phyloP scores from a whole-genome alignment of 2,329 filamentous ascomycete species.

The Fusarium musae region DNA sequence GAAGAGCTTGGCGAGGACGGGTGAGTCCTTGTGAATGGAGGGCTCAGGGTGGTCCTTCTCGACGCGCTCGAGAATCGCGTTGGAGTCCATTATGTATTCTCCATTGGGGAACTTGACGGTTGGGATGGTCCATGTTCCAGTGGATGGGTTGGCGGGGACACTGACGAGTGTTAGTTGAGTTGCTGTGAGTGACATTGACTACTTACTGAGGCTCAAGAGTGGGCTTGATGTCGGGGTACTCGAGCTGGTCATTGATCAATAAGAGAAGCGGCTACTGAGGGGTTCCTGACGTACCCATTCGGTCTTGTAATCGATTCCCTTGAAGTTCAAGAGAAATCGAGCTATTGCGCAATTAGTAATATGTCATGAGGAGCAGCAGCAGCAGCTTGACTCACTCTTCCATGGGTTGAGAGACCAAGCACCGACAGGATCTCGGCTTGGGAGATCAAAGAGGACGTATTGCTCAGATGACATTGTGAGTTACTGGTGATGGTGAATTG shows the following conservation, averaged over 20 bases:
- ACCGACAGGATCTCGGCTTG: conserved; percentile 59
- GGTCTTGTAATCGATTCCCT: conserved; percentile 73
- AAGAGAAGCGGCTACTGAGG: neutral
- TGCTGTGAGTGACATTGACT: neutral
- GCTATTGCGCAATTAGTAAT: conserved; percentile 54
- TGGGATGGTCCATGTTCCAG: conserved; percentile 55
- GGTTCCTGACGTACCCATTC: conserved; percentile 62
- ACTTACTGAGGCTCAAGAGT: conserved; percentile 65
- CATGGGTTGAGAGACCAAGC: conserved; percentile 77
- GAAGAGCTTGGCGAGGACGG: conserved; percentile 58
- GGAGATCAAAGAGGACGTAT: conserved; percentile 71
- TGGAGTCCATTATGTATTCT: conserved; percentile 72
- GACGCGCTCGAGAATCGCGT: conserved; percentile 66
- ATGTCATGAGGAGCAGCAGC: neutral
- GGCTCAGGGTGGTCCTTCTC: conserved; percentile 69
- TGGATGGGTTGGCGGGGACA: conserved; percentile 31
- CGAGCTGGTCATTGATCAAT: conserved; percentile 52
- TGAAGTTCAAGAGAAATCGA: conserved; percentile 74
- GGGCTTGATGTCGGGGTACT: conserved; percentile 73
- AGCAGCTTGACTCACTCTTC: conserved; percentile 64
- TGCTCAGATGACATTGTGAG: conserved; percentile 48
- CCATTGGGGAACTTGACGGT: conserved; percentile 66
- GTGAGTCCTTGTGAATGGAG: conserved; percentile 66
- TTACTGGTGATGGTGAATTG: neutral
- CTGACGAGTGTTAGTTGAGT: conserved; percentile 18